These are phyloP conservation scores for Quercus engelmannii DNA, from an alignment of 306 rosid species.

Conservation along the genomic window DNA sequence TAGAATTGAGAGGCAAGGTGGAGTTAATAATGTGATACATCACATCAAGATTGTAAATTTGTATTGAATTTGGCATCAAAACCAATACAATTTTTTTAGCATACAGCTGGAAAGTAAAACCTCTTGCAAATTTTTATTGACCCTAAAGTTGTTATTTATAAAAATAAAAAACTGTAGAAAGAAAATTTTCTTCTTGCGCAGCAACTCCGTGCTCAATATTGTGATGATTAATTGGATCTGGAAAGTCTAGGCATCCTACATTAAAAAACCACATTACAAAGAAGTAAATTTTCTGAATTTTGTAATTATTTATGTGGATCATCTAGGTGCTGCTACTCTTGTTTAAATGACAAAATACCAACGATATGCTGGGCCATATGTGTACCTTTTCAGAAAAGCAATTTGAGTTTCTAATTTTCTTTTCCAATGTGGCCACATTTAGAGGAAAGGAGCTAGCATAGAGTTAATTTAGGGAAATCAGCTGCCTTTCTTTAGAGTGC, in stretches of 20 bases:
- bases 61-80: too few species aligned
- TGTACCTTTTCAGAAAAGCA: background rate
- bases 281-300: too few species aligned
- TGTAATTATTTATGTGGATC: too few species aligned
- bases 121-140: too few species aligned
- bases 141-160: too few species aligned
- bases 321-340: too few species aligned
- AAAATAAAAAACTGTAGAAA: background rate
- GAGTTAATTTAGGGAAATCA: background rate
- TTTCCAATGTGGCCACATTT: background rate
- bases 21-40: too few species aligned
- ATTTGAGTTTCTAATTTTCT: background rate
- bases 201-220: background rate
- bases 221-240: background rate
- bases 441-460: background rate
- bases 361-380: background rate
- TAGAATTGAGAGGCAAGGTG: too few species aligned
- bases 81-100: too few species aligned
- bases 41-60: too few species aligned
- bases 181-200: background rate
- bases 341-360: background rate
- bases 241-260: background rate
- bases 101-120: too few species aligned
- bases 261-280: background rate
- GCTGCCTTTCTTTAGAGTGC: background rate